Evolutionary conservation across 2,329 filamentous ascomycete genomes (phyloP).

Genomic region (Pseudohalonectria lignicola): DNA sequence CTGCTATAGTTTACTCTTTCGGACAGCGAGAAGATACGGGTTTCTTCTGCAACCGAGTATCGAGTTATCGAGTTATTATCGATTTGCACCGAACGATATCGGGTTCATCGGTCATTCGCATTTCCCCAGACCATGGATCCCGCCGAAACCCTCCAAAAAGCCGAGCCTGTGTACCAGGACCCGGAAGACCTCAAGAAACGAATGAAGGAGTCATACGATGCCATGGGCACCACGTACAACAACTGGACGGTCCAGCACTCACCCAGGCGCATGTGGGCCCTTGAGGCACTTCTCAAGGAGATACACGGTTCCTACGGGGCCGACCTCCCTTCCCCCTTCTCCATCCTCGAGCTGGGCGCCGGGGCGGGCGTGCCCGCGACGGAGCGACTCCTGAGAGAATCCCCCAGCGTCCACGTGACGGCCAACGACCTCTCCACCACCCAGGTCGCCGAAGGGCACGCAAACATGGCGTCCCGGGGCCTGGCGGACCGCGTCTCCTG

Average conservation of each 20-base stretch:
- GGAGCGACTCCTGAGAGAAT: constrained; percentile 16
- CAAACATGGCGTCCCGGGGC: constrained; percentile 11
- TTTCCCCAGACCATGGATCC: too few species aligned
- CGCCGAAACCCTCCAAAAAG: too few species aligned
- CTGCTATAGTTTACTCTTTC: too few species aligned
- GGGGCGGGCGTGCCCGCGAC: constrained; percentile 26
- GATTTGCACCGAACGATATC: too few species aligned
- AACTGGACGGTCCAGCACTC: constrained; percentile 23
- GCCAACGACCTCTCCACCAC: constrained; percentile 29
- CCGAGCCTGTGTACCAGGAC: too few species aligned
- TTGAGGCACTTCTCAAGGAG: constrained; percentile 4
- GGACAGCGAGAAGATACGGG: too few species aligned
- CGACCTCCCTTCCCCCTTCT: too few species aligned
- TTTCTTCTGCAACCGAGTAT: too few species aligned
- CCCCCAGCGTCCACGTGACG: constrained; percentile 13
- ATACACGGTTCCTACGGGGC: too few species aligned
- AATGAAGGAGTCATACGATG: constrained; percentile 15
- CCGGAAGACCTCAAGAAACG: constrained; percentile 24
- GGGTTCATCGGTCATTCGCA: too few species aligned
- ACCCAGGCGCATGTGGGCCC: background rate
- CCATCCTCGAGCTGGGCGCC: constrained; percentile 29
- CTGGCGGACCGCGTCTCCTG: constrained; percentile 14
- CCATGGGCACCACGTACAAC: constrained; percentile 26
- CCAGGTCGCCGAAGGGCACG: constrained; percentile 21
- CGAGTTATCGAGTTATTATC: too few species aligned